Conservation (phyloP, 1,284 basidiomycete species). For the Microbotryum intermedium region DNA sequence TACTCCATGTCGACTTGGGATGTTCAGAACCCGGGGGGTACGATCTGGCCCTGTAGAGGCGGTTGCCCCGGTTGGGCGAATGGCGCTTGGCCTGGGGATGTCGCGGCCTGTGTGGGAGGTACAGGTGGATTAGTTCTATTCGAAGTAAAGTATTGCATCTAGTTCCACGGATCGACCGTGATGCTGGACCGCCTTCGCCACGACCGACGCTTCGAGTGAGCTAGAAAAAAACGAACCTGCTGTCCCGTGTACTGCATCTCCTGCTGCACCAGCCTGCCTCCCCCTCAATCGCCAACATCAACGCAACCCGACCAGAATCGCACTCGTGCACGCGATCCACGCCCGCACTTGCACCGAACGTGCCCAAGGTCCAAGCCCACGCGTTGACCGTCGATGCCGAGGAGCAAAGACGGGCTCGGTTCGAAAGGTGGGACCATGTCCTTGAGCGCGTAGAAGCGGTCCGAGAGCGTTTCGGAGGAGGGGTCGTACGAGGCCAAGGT, state of each 20-base stretch:
- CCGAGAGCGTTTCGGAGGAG: conserved; percentile 63
- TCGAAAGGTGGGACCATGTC: conserved; percentile 91
- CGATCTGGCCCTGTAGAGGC: no score
- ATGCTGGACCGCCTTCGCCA: no score
- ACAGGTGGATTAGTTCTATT: no score
- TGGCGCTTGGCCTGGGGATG: no score
- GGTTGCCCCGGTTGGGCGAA: no score
- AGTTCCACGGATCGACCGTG: no score
- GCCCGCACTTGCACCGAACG: conserved; percentile 70
- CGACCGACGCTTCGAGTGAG: no score
- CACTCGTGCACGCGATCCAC: conserved; percentile 91
- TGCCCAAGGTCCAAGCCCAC: conserved; percentile 45
- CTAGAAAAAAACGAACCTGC: conserved; percentile 57
- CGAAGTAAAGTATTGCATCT: no score
- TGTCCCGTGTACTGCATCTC: conserved; percentile 89
- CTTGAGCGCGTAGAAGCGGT: conserved; percentile 80
- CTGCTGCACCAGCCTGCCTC: conserved; percentile 88
- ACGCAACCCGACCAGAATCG: conserved; percentile 81
- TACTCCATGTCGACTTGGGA: no score
- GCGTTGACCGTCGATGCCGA: conserved; percentile 52
- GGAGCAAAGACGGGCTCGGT: conserved; percentile 49
- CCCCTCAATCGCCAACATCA: conserved; percentile 88
- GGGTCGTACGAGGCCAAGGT: conserved; percentile 25
- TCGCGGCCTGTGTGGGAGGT: no score
- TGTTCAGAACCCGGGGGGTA: no score